Evolutionary conservation across 164 flowering plant genomes (phyloP).

Genomic region (Vitis cinerea): DNA sequence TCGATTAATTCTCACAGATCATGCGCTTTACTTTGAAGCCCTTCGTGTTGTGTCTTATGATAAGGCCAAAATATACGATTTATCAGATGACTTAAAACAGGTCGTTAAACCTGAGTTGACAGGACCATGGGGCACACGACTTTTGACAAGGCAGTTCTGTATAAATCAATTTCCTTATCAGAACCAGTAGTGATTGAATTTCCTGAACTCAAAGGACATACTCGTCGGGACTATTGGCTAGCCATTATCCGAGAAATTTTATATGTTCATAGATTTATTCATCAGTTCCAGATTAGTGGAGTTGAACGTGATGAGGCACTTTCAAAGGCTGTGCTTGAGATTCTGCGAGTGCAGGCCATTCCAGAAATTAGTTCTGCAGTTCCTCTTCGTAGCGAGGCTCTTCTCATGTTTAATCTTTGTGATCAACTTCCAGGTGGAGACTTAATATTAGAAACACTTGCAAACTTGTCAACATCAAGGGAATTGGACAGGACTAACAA

Average conservation of each 20-base stretch:
- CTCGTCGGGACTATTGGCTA: slow-evolving; percentile 95
- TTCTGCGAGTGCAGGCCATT: slow-evolving; percentile 77
- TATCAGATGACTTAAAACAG: slow-evolving; percentile 79
- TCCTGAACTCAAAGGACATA: slow-evolving; percentile 91
- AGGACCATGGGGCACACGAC: slow-evolving; percentile 96
- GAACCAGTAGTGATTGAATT: slow-evolving; percentile 88
- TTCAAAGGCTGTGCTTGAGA: slow-evolving; percentile 46
- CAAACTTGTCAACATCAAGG: slow-evolving; percentile 46
- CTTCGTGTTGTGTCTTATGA: slow-evolving; percentile 82
- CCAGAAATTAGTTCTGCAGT: slow-evolving; percentile 45
- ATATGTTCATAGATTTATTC: slow-evolving; percentile 67
- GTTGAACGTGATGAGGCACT: too few species aligned
- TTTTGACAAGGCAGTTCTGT: slow-evolving; percentile 90
- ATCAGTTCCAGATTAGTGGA: not conserved
- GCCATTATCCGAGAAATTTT: slow-evolving; percentile 79
- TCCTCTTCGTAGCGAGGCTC: slow-evolving; percentile 43
- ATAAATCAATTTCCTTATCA: slow-evolving; percentile 66
- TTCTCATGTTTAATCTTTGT: slow-evolving; percentile 84
- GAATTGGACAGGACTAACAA: slow-evolving; percentile 39
- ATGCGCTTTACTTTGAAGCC: slow-evolving; percentile 89
- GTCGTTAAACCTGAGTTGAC: slow-evolving; percentile 86
- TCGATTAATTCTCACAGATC: slow-evolving; percentile 79
- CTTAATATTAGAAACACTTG: slow-evolving; percentile 75
- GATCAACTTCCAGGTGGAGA: slow-evolving; percentile 98
- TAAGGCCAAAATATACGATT: slow-evolving; percentile 72